phyloP scores from a whole-genome alignment of 257 asterid species.

The Euphrasia confusa region DNA sequence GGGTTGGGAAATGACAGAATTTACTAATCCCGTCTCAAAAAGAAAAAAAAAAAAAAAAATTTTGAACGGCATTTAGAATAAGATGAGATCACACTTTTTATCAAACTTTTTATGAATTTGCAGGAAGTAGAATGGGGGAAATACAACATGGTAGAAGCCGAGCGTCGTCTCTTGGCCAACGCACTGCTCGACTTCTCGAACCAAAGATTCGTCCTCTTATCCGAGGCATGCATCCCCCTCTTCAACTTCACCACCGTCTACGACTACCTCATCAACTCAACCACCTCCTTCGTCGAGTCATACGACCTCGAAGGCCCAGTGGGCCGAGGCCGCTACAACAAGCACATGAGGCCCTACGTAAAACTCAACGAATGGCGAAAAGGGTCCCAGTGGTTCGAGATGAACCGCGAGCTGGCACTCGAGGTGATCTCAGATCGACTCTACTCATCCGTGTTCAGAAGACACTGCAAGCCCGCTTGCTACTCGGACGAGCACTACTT shows the following conservation, averaged over 20 bases:
- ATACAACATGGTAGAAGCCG: constrained; percentile 53
- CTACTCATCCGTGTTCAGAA: constrained; percentile 33
- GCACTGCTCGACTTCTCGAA: constrained; percentile 49
- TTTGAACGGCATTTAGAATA: too few species aligned
- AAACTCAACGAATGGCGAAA: constrained; percentile 51
- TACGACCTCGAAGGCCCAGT: constrained; percentile 51
- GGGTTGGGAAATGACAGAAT: too few species aligned
- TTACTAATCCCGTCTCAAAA: too few species aligned
- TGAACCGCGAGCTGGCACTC: constrained; percentile 49
- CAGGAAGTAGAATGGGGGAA: constrained; percentile 59
- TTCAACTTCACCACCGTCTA: constrained; percentile 57
- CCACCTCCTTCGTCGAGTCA: constrained; percentile 45
- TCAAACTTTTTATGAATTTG: neutral
- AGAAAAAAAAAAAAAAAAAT: too few species aligned
- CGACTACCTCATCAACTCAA: constrained; percentile 40
- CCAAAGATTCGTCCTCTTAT: constrained; percentile 40
- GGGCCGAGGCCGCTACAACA: constrained; percentile 61
- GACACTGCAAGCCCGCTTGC: constrained; percentile 53
- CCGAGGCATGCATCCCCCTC: constrained; percentile 60
- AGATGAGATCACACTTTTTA: too few species aligned
- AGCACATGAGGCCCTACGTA: constrained; percentile 48
- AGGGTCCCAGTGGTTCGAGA: constrained; percentile 72
- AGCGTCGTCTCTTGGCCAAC: constrained; percentile 44
- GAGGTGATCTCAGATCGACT: constrained; percentile 36
- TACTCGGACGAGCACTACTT: constrained; percentile 77